A percentile compares a stretch with the other conserved stretches of the same genome.
Conservation (phyloP, 345 rosid genomes). For the Aethionema arabicum region DNA sequence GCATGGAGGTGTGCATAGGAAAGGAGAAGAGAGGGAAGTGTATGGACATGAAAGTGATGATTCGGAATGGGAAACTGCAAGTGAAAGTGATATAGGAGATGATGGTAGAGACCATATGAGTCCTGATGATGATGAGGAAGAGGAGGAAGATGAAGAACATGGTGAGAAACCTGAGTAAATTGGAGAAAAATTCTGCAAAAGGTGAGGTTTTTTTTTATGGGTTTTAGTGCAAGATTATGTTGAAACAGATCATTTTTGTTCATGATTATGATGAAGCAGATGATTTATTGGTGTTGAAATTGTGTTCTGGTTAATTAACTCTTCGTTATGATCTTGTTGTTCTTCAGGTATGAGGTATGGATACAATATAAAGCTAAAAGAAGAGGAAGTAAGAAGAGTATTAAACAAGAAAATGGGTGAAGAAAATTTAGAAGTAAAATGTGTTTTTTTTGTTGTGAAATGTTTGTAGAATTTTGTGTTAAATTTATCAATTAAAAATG, state of each 20-base stretch:
- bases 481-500: slow-evolving; percentile 11
- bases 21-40: slow-evolving; percentile 60
- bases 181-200: slow-evolving; percentile 51
- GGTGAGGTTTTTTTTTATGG: slow-evolving; percentile 39
- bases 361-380: slow-evolving; percentile 54
- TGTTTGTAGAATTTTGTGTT: slow-evolving; percentile 19
- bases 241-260: not conserved
- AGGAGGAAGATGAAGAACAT: slow-evolving; percentile 55
- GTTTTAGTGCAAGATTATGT: slow-evolving; percentile 25
- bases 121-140: slow-evolving; percentile 65
- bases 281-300: slow-evolving; percentile 13
- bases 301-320: too few species aligned
- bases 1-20: slow-evolving; percentile 82
- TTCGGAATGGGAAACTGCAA: slow-evolving; percentile 98
- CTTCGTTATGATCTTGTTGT: slow-evolving; percentile 3
- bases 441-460: not conserved
- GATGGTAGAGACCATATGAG: slow-evolving; percentile 78
- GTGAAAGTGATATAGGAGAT: slow-evolving; percentile 91
- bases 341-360: slow-evolving; percentile 58
- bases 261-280: slow-evolving; percentile 12
- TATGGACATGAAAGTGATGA: slow-evolving; percentile 79
- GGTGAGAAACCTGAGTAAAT: slow-evolving; percentile 29
- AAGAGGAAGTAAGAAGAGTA: slow-evolving; percentile 48
- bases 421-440: not conserved
- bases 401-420: not conserved